Percentiles rank a stretch among this genome's conserved stretches.
Evolutionary conservation across 306 rosid genomes (phyloP).

Genomic region (Astragalus glycyphyllos): DNA sequence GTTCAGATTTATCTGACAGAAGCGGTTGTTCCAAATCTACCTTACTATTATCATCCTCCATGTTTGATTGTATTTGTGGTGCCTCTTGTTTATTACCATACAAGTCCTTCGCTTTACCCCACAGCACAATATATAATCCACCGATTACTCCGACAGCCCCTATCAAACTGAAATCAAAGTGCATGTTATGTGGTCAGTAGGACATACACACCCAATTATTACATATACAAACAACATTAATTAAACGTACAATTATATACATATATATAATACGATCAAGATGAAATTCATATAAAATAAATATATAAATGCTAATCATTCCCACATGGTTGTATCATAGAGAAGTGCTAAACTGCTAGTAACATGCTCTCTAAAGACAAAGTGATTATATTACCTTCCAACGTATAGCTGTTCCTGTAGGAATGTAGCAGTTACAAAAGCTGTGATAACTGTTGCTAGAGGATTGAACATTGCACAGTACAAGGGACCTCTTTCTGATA

Average conservation of each 20-base stretch:
- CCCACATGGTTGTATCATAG: no score
- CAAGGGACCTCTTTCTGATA: conserved; percentile 68
- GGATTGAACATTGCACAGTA: conserved; percentile 77
- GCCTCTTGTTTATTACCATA: conserved; percentile 43
- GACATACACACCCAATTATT: not conserved
- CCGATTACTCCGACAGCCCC: conserved; percentile 62
- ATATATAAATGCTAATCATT: no score
- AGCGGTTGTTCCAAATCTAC: conserved; percentile 65
- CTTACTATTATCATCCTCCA: conserved; percentile 26
- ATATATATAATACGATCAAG: not conserved
- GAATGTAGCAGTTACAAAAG: conserved; percentile 53
- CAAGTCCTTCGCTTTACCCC: conserved; percentile 75
- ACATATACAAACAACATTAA: not conserved
- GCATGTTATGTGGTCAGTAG: not conserved
- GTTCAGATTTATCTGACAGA: conserved; percentile 42
- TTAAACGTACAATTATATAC: not conserved
- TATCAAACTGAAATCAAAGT: conserved; percentile 54
- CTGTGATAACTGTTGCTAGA: conserved; percentile 68
- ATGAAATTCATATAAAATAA: not conserved
- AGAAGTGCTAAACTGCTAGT: no score
- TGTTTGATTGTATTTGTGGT: conserved; percentile 12
- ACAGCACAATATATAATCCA: conserved; percentile 68
- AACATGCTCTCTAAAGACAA: no score
- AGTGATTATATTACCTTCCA: conserved; percentile 57
- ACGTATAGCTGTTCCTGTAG: conserved; percentile 56